Percentiles rank a stretch among this genome's conserved stretches.
Evolutionary conservation across 148 eudicot genomes (phyloP).

Genomic region (Mesembryanthemum crystallinum): DNA sequence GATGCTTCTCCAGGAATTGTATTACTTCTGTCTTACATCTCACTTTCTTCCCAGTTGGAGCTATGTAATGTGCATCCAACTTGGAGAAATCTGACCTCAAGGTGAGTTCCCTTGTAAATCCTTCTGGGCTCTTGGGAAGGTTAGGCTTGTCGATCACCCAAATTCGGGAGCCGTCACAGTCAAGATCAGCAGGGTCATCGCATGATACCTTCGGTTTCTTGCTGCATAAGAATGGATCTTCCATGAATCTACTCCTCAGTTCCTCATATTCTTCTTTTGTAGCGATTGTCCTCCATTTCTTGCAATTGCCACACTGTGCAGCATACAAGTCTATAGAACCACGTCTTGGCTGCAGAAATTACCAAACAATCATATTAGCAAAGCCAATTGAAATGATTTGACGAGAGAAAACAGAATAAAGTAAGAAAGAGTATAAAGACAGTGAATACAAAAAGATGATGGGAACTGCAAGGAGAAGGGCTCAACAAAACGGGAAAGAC

Average conservation of each 20-base stretch:
- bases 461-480: neutral
- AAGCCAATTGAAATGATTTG: neutral
- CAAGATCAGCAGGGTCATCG: slow-evolving; percentile 59
- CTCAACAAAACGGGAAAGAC: neutral
- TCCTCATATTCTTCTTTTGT: slow-evolving; percentile 64
- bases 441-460: neutral
- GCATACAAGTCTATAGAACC: slow-evolving; percentile 44
- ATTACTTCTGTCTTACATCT: slow-evolving; percentile 38
- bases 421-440: too few species aligned
- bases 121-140: slow-evolving; percentile 59
- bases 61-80: slow-evolving; percentile 53
- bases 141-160: slow-evolving; percentile 75
- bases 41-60: slow-evolving; percentile 52
- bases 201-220: slow-evolving; percentile 42
- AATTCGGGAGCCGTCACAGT: slow-evolving; percentile 46
- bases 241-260: slow-evolving; percentile 42
- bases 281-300: slow-evolving; percentile 64
- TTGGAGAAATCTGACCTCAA: slow-evolving; percentile 57
- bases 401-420: neutral
- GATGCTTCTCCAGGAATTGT: slow-evolving; percentile 44
- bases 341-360: slow-evolving; percentile 25
- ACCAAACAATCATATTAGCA: neutral
- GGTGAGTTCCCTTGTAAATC: slow-evolving; percentile 50
- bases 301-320: slow-evolving; percentile 62
- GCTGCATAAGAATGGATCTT: slow-evolving; percentile 58